Evolutionary conservation across 2,329 filamentous ascomycete species (phyloP), one percentile per base, ranked within the genome.

Genomic region (Emydomyces testavorans): DNA sequence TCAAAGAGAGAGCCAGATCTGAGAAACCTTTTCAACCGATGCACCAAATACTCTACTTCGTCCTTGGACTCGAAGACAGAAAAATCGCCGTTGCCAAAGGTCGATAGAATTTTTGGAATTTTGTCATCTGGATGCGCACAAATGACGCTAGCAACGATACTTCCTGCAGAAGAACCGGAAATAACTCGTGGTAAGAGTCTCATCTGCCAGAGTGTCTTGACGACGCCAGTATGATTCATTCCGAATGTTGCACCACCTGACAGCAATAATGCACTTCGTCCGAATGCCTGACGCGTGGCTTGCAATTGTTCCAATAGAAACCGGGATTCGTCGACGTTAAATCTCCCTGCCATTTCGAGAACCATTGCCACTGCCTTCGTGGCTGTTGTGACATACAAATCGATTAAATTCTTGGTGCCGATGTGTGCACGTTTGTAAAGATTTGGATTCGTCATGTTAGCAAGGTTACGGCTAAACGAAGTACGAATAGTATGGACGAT

Each of bases 241-340:
- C 88, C 88, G 66, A 93, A 87, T 0, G 88, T 92, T 1, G 83
- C 87, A 1, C 88, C 88, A 6, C 88, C 88, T 3, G 87, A 93
- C 7, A 94, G 71, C 7, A 93, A 71, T 43, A 94, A 68, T 0
- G 86, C 88, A 53, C 82, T 92, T 52, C 87, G 76, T n/a, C 87
- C 87, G 59, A 88, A 93, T 29, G 84, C 83, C 59, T 89, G 84
- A 32, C 85, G 77, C 1, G 85, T 77, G 48, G 78, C 77, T 38
- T 89, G 65, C 53, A 92, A 72, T 49, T 80, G 78, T 47, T 89
- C 82, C 4, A 88, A 70, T 3, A 82, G 71, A 48, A 73, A 68
- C 48, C 69, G 76, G 36, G 78, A 71, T 43, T 82, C 78, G 31
- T 83, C 58, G 4, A 72, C 75, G 43, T 76, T 71, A 44, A 66